Base-by-base conservation (phyloP, 2,329 filamentous ascomycete genomes). In the Hansfordia pulvinata region DNA sequence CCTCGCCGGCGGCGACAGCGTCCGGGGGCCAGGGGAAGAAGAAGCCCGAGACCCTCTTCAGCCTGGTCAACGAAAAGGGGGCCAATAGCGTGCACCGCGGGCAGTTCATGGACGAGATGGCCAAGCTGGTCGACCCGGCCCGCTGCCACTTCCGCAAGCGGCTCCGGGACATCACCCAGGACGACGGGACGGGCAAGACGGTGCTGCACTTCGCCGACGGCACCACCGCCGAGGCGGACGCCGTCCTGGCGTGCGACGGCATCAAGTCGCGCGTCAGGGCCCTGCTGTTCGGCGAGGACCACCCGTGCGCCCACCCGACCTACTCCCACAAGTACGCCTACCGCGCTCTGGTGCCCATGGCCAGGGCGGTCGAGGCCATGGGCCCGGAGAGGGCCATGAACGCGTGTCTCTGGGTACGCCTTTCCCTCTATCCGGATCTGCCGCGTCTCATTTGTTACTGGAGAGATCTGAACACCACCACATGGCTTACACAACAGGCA, bases 251-350 rank as follows among this genome's bases (percentile, higher is more conserved):
- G 2, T 72, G 67, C 36, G 71, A 76, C 42, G 71, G 71, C 1
- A 69, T 76, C 39, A 73, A 74, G 42, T 66, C 61, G 5, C 50
- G 53, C n/a, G 56, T 60, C 3, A 48, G 70, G 9, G 42, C 57
- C 19, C 41, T 65, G 4, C 43, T 76, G 8, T 48, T 72, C 1
- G 36, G 49, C 2, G 37, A 47, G 14, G 27, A 45, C 41, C 52
- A 12, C 42, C 53, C 14, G 39, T 54, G 5, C 32, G 54, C 22
- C 43, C 62, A 1, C 43, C 52, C 37, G 3, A 30, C 30, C 3
- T 75, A 68, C 36, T 62, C 57, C 1, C 56, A 62, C 16, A 68
- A 69, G 37, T 68, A 69, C 42, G 69, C 62, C 2, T 76, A 73
- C 39, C 56, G 71, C 4, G 42, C 37, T 12, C 30, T 43, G 21